phyloP scores from a whole-genome alignment of 2,329 filamentous ascomycete species.

The Verticillium nubilum region DNA sequence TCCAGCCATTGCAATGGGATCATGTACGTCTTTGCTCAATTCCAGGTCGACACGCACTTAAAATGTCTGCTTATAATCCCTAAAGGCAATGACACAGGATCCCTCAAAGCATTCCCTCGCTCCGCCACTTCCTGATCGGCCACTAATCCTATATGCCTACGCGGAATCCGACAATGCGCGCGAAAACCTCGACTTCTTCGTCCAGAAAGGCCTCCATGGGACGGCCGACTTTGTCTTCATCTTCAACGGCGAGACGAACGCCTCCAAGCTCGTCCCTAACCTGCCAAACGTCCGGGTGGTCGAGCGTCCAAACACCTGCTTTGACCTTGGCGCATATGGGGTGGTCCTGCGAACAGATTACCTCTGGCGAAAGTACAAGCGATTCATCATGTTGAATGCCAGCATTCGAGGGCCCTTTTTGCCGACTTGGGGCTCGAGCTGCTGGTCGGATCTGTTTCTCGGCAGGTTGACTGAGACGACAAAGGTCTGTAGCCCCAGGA shows the following conservation, averaged over 20 bases:
- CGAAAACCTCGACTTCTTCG: conserved; percentile 28
- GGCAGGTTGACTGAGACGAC: conserved; percentile 20
- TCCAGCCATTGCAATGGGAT: neutral
- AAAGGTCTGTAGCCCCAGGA: conserved; percentile 16
- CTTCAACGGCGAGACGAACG: conserved; percentile 26
- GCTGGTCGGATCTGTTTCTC: conserved; percentile 30
- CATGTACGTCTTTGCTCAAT: neutral
- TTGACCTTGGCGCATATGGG: conserved; percentile 27
- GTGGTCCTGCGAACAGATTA: conserved; percentile 24
- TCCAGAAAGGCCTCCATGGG: conserved; percentile 27
- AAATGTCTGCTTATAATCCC: no score
- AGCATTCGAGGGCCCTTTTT: conserved; percentile 30
- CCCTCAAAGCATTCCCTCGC: neutral
- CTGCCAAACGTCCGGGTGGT: conserved; percentile 25
- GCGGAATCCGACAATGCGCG: conserved; percentile 24
- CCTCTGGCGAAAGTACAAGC: conserved; percentile 26
- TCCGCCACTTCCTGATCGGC: conserved; percentile 7
- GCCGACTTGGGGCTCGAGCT: conserved; percentile 25
- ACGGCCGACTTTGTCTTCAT: conserved; percentile 34
- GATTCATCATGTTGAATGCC: conserved; percentile 29
- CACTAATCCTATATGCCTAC: conserved; percentile 28
- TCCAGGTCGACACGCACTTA: no score
- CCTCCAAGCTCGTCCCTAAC: conserved; percentile 17
- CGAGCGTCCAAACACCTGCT: conserved; percentile 25
- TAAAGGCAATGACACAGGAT: neutral